Base-by-base conservation (phyloP, 352 stramenopile genomes). In the Pythium myriotylum region DNA sequence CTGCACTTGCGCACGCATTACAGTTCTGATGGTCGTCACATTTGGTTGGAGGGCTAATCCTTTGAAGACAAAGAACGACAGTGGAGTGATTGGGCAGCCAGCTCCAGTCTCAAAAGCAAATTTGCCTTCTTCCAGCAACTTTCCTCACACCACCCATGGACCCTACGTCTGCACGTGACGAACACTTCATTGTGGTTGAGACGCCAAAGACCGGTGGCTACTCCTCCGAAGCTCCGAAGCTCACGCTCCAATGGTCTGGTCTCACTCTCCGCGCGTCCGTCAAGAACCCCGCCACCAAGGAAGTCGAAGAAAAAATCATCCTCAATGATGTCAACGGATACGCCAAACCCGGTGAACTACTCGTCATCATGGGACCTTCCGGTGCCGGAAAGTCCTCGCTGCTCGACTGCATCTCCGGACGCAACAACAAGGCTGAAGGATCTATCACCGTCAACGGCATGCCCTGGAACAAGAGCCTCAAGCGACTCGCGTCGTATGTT, bases 351-450 rank as follows among this genome's bases (percentile, higher is more conserved):
- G 82, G 82, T 5, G 68, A 83, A n/a, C 65, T 91, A 2, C 58
- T 89, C 12, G 79, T 84, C 13, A 74, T 94, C 57, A 89, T 91
- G 74, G 85, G 83, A 17, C 76, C 76, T 2, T 86, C 74, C 0
- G 84, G 86, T 13, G 82, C 86, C 29, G 91, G 91, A 12, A 98
- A 98, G 66, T 97, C 90, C n/a, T 97, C 94, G 2, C 79, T 98
- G 7, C 81, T 97, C 76, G n/a, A n/a, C n/a, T n/a, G n/a, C n/a
- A n/a, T n/a, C n/a, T n/a, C n/a, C n/a, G n/a, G n/a, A n/a, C n/a
- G 93, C 35, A 98, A 98, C 54, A 81, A 65, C 13, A 71, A 71
- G 8, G 86, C 91, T 5, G 72, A 81, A 29, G 78, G 84, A 19
- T 64, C 48, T 0, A 84, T 89, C 32, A 67, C 46, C 2, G 72